Percentiles rank a stretch among this genome's conserved stretches.
Evolutionary conservation across 768 basidiomycete genomes (phyloP).

Genomic region (Podaxis pistillaris): DNA sequence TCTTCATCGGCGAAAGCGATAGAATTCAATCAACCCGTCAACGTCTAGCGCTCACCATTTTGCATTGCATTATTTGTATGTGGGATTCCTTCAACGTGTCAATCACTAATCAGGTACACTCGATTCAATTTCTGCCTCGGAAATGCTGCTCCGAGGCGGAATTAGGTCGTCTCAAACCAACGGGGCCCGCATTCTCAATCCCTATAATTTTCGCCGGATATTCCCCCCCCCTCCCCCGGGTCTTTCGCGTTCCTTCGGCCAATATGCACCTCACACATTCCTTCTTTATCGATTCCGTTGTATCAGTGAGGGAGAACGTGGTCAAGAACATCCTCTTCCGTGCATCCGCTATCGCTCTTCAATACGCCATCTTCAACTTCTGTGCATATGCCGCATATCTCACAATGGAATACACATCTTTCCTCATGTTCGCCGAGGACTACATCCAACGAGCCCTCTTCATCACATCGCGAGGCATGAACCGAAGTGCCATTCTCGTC

Average conservation of each 20-base stretch:
- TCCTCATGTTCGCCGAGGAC: conserved; percentile 22
- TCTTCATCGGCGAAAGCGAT: no score
- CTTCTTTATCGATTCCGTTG: neutral
- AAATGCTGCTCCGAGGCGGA: neutral
- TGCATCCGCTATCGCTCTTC: conserved; percentile 15
- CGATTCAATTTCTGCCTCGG: no score
- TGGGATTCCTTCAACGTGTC: no score
- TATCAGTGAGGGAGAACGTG: conserved; percentile 16
- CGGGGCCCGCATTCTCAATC: neutral
- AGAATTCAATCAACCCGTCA: no score
- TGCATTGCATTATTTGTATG: no score
- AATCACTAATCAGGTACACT: no score
- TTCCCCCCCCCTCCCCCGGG: neutral
- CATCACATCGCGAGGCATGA: conserved; percentile 13
- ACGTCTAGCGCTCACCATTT: no score
- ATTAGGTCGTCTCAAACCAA: neutral
- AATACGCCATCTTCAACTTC: conserved; percentile 16
- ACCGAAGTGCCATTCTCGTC: conserved; percentile 17
- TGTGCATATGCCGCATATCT: conserved; percentile 18
- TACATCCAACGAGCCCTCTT: conserved; percentile 18
- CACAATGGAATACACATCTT: conserved; percentile 19
- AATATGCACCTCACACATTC: neutral
- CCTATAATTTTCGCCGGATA: neutral
- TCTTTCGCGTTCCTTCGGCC: neutral
- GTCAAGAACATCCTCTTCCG: conserved; percentile 24